phyloP scores from a whole-genome alignment of 2,329 filamentous ascomycete genomes.

The Penicillium corylophilum region DNA sequence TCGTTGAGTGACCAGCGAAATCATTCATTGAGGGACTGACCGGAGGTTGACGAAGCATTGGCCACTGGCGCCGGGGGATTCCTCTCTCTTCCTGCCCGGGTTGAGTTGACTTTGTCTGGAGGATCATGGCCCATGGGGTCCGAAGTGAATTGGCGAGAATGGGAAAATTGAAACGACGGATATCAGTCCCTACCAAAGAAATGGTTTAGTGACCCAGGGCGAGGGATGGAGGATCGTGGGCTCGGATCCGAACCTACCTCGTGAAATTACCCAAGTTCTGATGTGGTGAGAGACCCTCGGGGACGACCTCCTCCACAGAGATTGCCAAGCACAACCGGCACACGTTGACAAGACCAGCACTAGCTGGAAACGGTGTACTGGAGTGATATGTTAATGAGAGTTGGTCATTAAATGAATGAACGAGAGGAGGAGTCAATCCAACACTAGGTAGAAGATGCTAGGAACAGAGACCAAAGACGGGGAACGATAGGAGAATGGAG shows the following conservation, averaged over 20 bases:
- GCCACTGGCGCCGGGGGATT: conserved; percentile 9
- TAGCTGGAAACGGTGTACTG: background rate
- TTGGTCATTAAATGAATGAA: background rate
- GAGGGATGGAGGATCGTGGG: background rate
- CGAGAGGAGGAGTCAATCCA: background rate
- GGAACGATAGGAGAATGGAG: background rate
- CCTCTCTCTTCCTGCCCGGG: conserved; percentile 13
- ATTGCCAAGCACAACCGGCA: background rate
- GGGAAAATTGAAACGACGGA: background rate
- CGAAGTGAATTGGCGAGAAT: background rate
- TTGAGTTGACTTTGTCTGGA: conserved; percentile 19
- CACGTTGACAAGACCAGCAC: background rate
- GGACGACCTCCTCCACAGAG: background rate
- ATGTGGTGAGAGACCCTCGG: background rate
- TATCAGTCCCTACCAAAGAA: background rate
- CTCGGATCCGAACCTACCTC: background rate
- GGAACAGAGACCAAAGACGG: background rate
- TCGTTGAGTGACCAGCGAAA: background rate
- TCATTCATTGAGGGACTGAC: conserved; percentile 11
- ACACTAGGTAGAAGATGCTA: background rate
- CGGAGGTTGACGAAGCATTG: conserved; percentile 8
- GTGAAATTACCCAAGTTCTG: background rate
- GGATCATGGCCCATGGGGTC: conserved; percentile 32
- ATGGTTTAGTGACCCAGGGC: background rate
- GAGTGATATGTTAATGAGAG: background rate